Evolutionary conservation across 441 rosid genomes (phyloP).

Genomic region (Erodium trifolium): DNA sequence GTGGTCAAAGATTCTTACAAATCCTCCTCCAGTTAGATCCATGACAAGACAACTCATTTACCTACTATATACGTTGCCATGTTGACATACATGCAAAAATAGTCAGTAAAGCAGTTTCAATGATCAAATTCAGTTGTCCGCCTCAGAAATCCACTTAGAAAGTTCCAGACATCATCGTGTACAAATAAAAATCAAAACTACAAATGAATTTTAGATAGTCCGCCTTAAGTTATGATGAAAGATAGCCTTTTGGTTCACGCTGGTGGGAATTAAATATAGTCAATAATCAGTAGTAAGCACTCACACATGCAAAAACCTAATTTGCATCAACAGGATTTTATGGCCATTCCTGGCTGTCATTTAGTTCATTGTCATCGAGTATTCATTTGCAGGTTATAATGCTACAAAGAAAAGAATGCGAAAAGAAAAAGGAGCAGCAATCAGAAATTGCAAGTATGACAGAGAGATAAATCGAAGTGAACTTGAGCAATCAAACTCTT

Average conservation of each 20-base stretch:
- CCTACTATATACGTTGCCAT: neutral
- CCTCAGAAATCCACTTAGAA: neutral
- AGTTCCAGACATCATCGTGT: neutral
- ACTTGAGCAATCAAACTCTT: neutral
- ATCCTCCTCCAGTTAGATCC: constrained; percentile 1
- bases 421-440: neutral
- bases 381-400: neutral
- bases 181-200: neutral
- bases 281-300: neutral
- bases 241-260: neutral
- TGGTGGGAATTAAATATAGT: neutral
- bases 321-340: neutral
- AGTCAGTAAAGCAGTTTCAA: neutral
- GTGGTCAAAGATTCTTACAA: neutral
- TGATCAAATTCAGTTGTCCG: neutral
- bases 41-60: neutral
- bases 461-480: neutral
- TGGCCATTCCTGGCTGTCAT: neutral
- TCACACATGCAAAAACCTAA: neutral
- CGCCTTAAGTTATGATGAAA: neutral
- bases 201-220: neutral
- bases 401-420: neutral
- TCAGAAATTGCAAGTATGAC: neutral
- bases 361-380: neutral
- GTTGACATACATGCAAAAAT: neutral